Conservation (phyloP, 208 protist species). For the Leishmania turanica region DNA sequence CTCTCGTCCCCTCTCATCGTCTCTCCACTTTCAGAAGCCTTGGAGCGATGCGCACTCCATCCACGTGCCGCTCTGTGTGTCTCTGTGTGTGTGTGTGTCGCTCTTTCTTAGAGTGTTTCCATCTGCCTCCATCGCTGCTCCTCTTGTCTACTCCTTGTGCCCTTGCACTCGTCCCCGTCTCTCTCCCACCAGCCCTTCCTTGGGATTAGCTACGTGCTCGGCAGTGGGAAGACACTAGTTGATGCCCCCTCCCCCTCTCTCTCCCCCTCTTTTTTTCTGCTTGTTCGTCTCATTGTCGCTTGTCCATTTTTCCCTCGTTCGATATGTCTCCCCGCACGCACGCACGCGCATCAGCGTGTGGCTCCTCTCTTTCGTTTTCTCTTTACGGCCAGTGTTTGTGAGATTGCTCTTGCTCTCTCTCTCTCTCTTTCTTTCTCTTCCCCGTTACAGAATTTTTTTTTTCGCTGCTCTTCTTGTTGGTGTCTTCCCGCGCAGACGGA, state of each 20-base stretch:
- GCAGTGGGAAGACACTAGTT: not conserved
- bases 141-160: not conserved
- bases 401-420: not conserved
- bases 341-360: not conserved
- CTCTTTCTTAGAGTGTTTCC: not conserved
- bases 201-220: not conserved
- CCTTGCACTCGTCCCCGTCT: not conserved
- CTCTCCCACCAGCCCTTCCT: not conserved
- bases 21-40: not conserved
- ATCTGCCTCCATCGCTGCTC: not conserved
- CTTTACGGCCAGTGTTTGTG: not conserved
- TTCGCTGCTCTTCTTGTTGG: not conserved
- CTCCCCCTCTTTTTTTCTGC: not conserved
- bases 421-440: not conserved
- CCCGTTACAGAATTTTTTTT: not conserved
- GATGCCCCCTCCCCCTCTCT: not conserved
- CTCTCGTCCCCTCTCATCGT: not conserved
- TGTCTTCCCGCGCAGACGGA: not conserved
- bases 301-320: not conserved
- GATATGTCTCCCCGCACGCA: not conserved
- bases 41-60: not conserved
- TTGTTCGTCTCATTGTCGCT: not conserved
- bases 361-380: not conserved
- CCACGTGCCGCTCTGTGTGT: not conserved
- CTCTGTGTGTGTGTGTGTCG: not conserved